Percentiles rank a stretch among this genome's conserved stretches.
Conservation (phyloP, 306 rosid genomes). For the Cyclanthera cordifolia region DNA sequence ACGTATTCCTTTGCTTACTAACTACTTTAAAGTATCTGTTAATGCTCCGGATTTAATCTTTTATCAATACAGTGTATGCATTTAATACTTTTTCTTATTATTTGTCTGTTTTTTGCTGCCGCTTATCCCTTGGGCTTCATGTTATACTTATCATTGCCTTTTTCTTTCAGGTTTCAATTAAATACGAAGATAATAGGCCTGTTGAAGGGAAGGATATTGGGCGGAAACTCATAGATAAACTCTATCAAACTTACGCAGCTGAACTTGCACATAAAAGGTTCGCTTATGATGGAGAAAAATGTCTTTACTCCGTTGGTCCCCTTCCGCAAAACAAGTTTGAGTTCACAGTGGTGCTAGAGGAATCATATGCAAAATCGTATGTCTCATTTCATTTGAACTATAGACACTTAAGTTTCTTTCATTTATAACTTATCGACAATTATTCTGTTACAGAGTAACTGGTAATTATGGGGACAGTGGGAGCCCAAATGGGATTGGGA, state of each 20-base stretch:
- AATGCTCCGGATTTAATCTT: slow-evolving; percentile 49
- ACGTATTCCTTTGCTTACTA: slow-evolving; percentile 35
- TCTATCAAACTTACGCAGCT: slow-evolving; percentile 47
- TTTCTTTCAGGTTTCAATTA: slow-evolving; percentile 41
- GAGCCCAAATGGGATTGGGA: slow-evolving; percentile 28
- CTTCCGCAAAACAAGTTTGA: slow-evolving; percentile 44
- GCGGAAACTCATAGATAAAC: slow-evolving; percentile 63
- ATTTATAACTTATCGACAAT: neutral
- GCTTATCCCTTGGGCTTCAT: neutral
- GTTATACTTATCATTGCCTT: slow-evolving; percentile 13
- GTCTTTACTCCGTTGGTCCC: slow-evolving; percentile 67
- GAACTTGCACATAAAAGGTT: slow-evolving; percentile 49
- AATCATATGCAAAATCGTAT: slow-evolving; percentile 49
- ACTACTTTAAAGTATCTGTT: slow-evolving; percentile 54
- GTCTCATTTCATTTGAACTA: slow-evolving; percentile 8
- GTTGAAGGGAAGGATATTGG: slow-evolving; percentile 55
- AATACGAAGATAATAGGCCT: slow-evolving; percentile 42
- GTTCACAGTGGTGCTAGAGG: slow-evolving; percentile 61
- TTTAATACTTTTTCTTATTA: neutral
- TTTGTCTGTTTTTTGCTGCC: neutral
- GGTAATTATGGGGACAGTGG: slow-evolving; percentile 31
- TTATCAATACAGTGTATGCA: slow-evolving; percentile 75
- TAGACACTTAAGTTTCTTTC: slow-evolving; percentile 11
- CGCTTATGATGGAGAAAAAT: slow-evolving; percentile 68
- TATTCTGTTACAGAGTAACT: slow-evolving; percentile 23